Evolutionary conservation across 495 filamentous ascomycete species (phyloP).

Genomic region (Massariosphaeria phaeospora): DNA sequence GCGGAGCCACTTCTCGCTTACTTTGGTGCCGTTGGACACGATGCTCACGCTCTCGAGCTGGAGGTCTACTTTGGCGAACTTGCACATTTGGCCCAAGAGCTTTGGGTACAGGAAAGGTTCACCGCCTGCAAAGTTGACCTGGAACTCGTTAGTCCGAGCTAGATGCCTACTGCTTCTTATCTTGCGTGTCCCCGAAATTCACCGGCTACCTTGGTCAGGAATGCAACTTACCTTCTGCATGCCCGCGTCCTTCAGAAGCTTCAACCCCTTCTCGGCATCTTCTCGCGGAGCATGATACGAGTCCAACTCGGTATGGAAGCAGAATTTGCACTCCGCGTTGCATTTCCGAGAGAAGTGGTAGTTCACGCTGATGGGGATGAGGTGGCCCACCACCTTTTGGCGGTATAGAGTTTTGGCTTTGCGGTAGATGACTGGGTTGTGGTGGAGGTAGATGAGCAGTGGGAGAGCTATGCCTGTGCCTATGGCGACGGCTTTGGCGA

Average conservation of each 20-base stretch:
- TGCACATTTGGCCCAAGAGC: constrained; percentile 45
- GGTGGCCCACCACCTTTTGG: neutral
- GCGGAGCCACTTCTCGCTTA: constrained; percentile 45
- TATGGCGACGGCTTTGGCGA: no score
- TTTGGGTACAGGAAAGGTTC: constrained; percentile 55
- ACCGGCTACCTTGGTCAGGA: no score
- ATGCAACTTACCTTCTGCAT: no score
- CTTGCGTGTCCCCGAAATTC: no score
- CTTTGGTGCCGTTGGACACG: constrained; percentile 50
- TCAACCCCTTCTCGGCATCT: constrained; percentile 45
- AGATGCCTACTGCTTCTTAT: no score
- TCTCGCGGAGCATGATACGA: constrained; percentile 42
- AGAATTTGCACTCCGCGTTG: constrained; percentile 53
- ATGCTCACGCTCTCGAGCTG: constrained; percentile 51
- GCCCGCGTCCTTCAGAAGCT: constrained; percentile 47
- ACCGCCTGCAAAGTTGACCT: constrained; percentile 58
- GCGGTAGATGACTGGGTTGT: neutral
- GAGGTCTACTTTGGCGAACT: constrained; percentile 51
- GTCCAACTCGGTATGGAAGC: constrained; percentile 53
- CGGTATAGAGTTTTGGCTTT: neutral
- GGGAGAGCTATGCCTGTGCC: neutral
- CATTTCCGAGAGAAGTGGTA: constrained; percentile 50
- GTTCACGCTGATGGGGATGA: constrained; percentile 45
- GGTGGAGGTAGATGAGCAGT: neutral
- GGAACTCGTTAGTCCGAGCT: no score